Base-by-base conservation (phyloP, 331 rosid species). In the Ulmus americana region DNA sequence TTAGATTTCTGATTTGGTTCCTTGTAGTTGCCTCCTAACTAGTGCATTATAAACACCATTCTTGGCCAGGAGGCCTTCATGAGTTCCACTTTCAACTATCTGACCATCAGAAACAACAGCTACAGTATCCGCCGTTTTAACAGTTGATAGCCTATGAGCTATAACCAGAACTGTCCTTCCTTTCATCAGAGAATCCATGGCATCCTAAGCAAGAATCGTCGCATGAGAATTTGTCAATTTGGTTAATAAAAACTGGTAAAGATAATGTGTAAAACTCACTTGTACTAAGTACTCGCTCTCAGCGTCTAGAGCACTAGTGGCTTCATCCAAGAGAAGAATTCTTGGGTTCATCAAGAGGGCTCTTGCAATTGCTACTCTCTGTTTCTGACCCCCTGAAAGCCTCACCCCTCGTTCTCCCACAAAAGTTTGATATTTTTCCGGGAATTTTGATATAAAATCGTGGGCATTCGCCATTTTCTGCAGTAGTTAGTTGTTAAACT, bases 401-500 rank as follows among this genome's bases (percentile, higher is more conserved):
- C 92, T 75, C 59, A 88, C 59, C 39, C 96, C 92, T n/a, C 88
- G 83, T 51, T 88, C 96, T 67, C 90, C 90, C 39, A 88, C 96
- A 41, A 71, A 71, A 8, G 96, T 88, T 72, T 81, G 65, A 67
- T 88, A 85, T 64, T 81, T 80, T 4, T 83, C 94, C 7, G 94
- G 90, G 74, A 88, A 88, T 20, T 78, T 88, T 10, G 86, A 84
- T 69, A 88, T 65, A 56, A 88, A 88, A 16, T 85, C 96, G 4
- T 88, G 88, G 3, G 94, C 94, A 57, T 83, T 85, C 45, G 96
- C 96, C 94, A 88, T 88, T 85, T 77, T 83, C 96, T 88, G 88
- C 75, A 77, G 70, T 73, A 53, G 54, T 68, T 52, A 12, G 3
- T 20, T 67, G 58, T 12, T 54, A 14, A 10, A 71, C 59, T 56